Base-by-base conservation (phyloP, 2,329 filamentous ascomycete genomes). In the Pseudocercospora eumusae region DNA sequence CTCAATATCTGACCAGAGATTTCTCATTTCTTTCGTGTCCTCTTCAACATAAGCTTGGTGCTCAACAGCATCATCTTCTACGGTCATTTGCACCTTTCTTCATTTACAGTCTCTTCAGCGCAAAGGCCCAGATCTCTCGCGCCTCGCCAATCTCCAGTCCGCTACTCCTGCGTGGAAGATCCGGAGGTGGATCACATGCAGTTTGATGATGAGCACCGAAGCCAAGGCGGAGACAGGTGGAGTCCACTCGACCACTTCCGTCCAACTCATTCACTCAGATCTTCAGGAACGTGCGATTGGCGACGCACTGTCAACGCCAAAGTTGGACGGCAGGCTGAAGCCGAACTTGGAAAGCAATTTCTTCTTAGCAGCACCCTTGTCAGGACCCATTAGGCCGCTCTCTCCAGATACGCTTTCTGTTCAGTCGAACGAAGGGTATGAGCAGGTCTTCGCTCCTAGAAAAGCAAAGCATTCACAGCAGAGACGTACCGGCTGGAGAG, bases 351-450 rank as follows among this genome's bases (percentile, higher is more conserved):
- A 61, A 20, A 20, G 45, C 52, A 66, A 64, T 66, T 62, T 61
- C n/a, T 72, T 67, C 57, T 66, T 73, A 10, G 60, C 68, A 9
- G 68, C 70, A 11, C 71, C 71, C 21, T 53, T 69, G 8, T 64
- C 70, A 2, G 69, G 68, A 7, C 65, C 71, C 1, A 69, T 73
- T 21, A 74, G 78, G 53, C 75, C 77, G 5, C 59, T 78, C 0
- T 80, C 82, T 1, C 74, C 76, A 13, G 80, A 79, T 62, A 77
- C 79, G 0, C 70, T 80, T 4, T 79, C 79, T 2, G 77, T 75
- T 10, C 61, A 75, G 4, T 73, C 71, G 1, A 60, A 63, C 8
- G 74, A 76, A 13, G 75, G 75, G 13, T 73, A 70, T 44, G 70
- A 75, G 23, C 70, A 72, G 31, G 63, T 73, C 11, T 60, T 56